phyloP scores from a whole-genome alignment of 257 asterid genomes.

The Paulownia fortunei region DNA sequence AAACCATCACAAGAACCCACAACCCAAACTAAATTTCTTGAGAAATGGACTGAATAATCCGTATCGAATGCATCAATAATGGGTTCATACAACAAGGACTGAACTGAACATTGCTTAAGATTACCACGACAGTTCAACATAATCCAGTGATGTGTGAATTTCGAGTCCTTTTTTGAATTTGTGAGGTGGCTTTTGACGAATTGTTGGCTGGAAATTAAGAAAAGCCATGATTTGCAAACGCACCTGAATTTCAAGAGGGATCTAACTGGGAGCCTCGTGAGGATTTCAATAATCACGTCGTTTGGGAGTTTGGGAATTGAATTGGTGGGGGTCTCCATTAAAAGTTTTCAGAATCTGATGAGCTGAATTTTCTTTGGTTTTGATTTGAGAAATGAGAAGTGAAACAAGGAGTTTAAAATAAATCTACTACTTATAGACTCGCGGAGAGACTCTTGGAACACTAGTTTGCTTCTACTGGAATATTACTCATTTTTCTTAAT shows the following conservation, averaged over 20 bases:
- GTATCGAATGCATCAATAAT: constrained; percentile 6
- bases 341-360: neutral
- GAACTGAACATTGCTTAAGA: constrained; percentile 38
- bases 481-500: too few species aligned
- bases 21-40: constrained; percentile 10
- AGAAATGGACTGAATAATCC: constrained; percentile 12
- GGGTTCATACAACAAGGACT: constrained; percentile 44
- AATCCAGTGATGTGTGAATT: constrained; percentile 25
- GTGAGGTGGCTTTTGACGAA: constrained; percentile 48
- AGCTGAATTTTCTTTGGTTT: neutral
- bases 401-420: too few species aligned
- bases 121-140: constrained; percentile 28
- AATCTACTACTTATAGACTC: too few species aligned
- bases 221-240: constrained; percentile 61
- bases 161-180: neutral
- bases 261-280: constrained; percentile 53
- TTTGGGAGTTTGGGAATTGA: constrained; percentile 44
- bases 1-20: constrained; percentile 69
- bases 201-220: constrained; percentile 43
- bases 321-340: constrained; percentile 23
- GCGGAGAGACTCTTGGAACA: too few species aligned
- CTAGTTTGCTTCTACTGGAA: too few species aligned
- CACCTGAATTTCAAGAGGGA: constrained; percentile 52
- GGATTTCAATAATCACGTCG: constrained; percentile 59
- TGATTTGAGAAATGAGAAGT: constrained; percentile 1